phyloP scores from a whole-genome alignment of 345 rosid genomes.

The Kandelia obovata region DNA sequence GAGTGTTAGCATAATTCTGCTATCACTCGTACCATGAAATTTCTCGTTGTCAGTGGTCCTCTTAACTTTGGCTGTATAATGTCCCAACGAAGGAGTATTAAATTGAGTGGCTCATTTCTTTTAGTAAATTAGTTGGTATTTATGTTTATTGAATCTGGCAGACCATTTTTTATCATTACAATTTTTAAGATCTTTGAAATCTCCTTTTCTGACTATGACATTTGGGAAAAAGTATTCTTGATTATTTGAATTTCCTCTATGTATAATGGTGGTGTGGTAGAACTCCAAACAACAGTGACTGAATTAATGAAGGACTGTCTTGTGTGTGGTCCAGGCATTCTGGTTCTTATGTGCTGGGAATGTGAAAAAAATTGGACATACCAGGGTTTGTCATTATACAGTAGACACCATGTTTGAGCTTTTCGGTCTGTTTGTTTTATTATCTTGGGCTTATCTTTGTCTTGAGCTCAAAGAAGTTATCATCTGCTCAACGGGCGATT shows the following conservation, averaged over 20 bases:
- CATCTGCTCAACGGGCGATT: too few species aligned
- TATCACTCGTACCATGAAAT: too few species aligned
- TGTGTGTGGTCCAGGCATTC: slow-evolving; percentile 89
- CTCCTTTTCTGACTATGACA: background rate
- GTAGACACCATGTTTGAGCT: background rate
- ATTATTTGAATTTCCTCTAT: slow-evolving; percentile 27
- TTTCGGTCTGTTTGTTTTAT: background rate
- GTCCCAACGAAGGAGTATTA: too few species aligned
- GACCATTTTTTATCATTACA: background rate
- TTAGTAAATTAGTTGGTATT: too few species aligned
- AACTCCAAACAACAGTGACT: slow-evolving; percentile 81
- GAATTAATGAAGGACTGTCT: slow-evolving; percentile 79
- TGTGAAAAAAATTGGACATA: too few species aligned
- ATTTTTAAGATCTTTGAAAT: background rate
- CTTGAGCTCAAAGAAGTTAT: too few species aligned
- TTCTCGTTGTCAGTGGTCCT: too few species aligned
- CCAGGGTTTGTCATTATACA: background rate
- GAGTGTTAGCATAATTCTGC: too few species aligned
- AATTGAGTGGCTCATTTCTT: too few species aligned
- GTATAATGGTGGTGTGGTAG: slow-evolving; percentile 88
- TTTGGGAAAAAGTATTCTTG: background rate
- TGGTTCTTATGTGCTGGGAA: too few species aligned
- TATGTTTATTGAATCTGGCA: background rate
- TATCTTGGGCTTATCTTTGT: background rate
- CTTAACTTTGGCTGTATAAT: too few species aligned